phyloP scores from a whole-genome alignment of 345 rosid species.

The Salix arbutifolia region DNA sequence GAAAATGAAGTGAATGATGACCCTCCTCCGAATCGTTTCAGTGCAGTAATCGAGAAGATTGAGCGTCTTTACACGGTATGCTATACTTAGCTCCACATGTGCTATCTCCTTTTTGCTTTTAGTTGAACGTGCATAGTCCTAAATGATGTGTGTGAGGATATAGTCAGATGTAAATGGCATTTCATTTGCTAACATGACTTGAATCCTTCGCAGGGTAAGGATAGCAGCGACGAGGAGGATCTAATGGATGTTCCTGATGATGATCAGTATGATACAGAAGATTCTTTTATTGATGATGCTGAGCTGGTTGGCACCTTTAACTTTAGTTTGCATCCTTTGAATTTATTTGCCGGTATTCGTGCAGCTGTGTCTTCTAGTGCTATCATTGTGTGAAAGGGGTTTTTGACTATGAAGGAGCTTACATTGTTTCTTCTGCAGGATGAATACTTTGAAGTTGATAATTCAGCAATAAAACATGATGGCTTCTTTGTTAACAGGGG shows the following conservation, averaged over 20 bases:
- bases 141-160: not conserved
- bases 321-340: not conserved
- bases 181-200: slow-evolving; percentile 14
- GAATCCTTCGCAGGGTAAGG: slow-evolving; percentile 63
- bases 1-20: slow-evolving; percentile 54
- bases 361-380: not conserved
- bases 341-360: not conserved
- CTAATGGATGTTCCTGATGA: slow-evolving; percentile 80
- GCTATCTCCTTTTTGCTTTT: not conserved
- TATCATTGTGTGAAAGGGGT: not conserved
- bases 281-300: slow-evolving; percentile 89
- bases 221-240: slow-evolving; percentile 92
- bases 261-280: slow-evolving; percentile 93
- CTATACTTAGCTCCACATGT: not conserved
- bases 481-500: slow-evolving; percentile 95
- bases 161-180: not conserved
- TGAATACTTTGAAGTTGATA: slow-evolving; percentile 95
- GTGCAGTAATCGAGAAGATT: slow-evolving; percentile 90
- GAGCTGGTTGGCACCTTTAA: slow-evolving; percentile 66
- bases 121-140: not conserved
- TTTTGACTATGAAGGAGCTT: not conserved
- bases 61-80: slow-evolving; percentile 90
- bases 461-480: slow-evolving; percentile 76
- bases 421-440: slow-evolving; percentile 48
- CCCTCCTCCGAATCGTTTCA: slow-evolving; percentile 66